Percentiles rank a stretch among this genome's conserved stretches.
Conservation (phyloP, 306 rosid species). For the Corylus heterophylla region DNA sequence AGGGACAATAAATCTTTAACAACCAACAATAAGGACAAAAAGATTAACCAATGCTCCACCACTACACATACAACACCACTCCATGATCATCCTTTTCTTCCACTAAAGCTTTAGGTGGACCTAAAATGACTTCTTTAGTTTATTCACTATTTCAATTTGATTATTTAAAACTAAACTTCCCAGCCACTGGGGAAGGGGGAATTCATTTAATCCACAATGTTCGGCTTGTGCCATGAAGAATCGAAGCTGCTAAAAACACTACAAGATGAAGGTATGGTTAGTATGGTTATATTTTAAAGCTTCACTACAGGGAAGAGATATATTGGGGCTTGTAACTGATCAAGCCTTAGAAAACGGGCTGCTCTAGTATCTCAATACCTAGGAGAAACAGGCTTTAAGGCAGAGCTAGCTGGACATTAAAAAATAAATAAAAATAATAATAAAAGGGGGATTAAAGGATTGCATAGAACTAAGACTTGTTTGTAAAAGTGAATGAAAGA, state of each 20-base stretch:
- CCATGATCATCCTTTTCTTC: neutral
- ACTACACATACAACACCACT: neutral
- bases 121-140: neutral
- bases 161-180: neutral
- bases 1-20: no score
- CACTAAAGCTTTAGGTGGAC: neutral
- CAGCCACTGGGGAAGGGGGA: no score
- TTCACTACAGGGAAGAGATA: neutral
- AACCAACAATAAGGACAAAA: neutral
- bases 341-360: neutral
- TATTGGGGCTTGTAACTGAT: neutral
- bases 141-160: neutral
- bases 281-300: neutral
- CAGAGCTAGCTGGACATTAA: neutral
- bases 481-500: neutral
- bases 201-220: neutral
- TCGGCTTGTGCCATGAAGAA: neutral
- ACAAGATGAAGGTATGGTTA: neutral
- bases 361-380: neutral
- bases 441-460: neutral
- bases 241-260: neutral
- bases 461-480: neutral
- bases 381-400: neutral
- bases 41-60: neutral
- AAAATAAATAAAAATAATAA: no score